Conservation (phyloP, 352 stramenopile genomes). For the Globisporangium orthogonon region DNA sequence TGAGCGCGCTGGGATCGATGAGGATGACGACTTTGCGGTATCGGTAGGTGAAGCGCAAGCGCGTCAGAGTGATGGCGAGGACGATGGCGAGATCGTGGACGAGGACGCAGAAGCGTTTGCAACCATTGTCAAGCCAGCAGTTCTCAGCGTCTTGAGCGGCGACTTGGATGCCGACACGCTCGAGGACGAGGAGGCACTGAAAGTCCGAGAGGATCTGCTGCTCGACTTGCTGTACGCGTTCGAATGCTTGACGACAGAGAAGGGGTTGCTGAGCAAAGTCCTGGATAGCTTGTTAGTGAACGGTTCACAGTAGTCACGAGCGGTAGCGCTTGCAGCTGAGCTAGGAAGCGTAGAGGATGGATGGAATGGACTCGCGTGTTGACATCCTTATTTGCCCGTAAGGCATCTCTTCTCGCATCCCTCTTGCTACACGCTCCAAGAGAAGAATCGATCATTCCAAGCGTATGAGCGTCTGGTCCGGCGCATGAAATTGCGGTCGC, state of each 20-base stretch:
- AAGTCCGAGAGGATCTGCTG: conserved; percentile 58
- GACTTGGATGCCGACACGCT: conserved; percentile 21
- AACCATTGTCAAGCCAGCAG: conserved; percentile 69
- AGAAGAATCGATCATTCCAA: not conserved
- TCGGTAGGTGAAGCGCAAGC: not conserved
- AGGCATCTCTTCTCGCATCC: too few relatives aligned
- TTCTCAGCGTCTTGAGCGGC: conserved; percentile 65
- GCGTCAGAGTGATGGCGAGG: conserved; percentile 9
- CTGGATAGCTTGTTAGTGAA: conserved; percentile 40
- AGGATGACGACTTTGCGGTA: not conserved
- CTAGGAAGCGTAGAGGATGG: not conserved
- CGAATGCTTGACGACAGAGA: conserved; percentile 62
- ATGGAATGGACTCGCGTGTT: not conserved
- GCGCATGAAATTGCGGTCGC: not conserved
- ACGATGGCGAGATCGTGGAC: conserved; percentile 9
- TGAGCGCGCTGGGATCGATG: not conserved
- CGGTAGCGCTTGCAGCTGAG: not conserved
- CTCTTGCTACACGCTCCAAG: not conserved
- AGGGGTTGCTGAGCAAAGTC: conserved; percentile 56
- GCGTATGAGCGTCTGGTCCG: too few relatives aligned
- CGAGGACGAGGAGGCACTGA: conserved; percentile 23
- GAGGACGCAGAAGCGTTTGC: conserved; percentile 53
- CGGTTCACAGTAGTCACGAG: conserved; percentile 10
- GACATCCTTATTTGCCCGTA: too few relatives aligned
- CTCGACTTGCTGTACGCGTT: conserved; percentile 78